Evolutionary conservation across 352 stramenopile genomes (phyloP), one percentile per base, ranked within the genome.

Genomic region (Globisporangium ultimum): DNA sequence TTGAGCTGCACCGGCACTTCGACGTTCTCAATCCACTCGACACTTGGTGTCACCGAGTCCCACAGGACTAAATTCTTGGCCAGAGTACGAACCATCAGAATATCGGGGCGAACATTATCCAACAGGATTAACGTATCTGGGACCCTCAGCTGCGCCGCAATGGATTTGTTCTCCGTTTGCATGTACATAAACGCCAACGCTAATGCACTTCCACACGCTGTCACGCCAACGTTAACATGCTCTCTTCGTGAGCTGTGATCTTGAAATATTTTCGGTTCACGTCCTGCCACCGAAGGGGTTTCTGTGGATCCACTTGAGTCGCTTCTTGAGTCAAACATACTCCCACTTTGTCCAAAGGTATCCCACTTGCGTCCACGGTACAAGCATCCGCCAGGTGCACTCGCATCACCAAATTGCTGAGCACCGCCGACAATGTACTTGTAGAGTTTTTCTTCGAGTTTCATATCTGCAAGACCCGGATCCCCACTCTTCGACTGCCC

Each of bases 151-250:
- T 92, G 84, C 18, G 83, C 82, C 13, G 87, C 80, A 50, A 97
- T 81, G 3, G 75, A 79, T 36, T 84, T 82, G 71, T 97, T 97
- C 58, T 87, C 81, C 34, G 82, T 98, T 64, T 96, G 89, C 59
- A 99, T 89, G 68, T 98, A 98, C 79, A 99, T 98, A 42, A 99
- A 89, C 14, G 88, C 95, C 20, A 99, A 73, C 10, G 96, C 96
- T 49, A 99, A 61, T 7, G 91, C 97, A 46, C 80, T 90, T 49
- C 89, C 96, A 21, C 92, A 89, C 17, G 95, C 91, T 36, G 97
- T 99, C 3, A 99, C 86, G 42, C 98, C 91, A 32, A 88, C 94
- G 58, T 99, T 99, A 12, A 99, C 88, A 43, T 94, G 89, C 43
- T 98, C 91, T 5, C 84, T 64, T 54, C 74, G 53, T 41, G 67